Conservation (phyloP, 192 early-diverging fungal genomes). For the Physocladia obscura region DNA sequence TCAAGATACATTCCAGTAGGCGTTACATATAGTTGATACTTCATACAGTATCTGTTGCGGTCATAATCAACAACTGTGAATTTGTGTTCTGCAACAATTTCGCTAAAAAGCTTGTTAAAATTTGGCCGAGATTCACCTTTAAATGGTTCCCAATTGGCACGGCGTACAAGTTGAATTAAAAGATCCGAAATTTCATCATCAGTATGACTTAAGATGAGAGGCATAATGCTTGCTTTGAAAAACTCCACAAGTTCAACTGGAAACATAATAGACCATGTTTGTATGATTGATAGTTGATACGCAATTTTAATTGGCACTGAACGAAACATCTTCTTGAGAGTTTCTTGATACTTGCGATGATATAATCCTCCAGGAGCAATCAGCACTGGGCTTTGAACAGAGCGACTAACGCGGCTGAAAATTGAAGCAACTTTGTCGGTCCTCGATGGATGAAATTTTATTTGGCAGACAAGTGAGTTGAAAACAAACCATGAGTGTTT, state of each 20-base stretch:
- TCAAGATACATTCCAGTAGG: conserved; percentile 67
- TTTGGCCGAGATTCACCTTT: conserved; percentile 11
- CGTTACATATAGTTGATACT: conserved; percentile 52
- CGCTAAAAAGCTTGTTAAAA: background rate
- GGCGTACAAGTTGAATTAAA: background rate
- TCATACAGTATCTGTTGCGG: conserved; percentile 8
- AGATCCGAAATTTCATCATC: conserved; percentile 15
- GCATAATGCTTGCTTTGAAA: background rate
- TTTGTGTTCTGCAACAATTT: background rate
- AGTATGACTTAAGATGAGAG: background rate
- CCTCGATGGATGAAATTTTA: background rate
- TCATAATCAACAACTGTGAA: background rate
- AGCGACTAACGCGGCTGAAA: conserved; percentile 7
- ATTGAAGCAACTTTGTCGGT: conserved; percentile 1
- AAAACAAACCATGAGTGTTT: conserved; percentile 18
- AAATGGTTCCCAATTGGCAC: conserved; percentile 10
- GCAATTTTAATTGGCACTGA: conserved; percentile 6
- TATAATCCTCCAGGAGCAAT: conserved; percentile 10
- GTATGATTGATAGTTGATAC: conserved; percentile 5
- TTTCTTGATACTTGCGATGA: conserved; percentile 7
- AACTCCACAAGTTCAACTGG: conserved; percentile 4
- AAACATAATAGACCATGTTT: conserved; percentile 19
- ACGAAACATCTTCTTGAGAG: background rate
- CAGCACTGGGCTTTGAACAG: conserved; percentile 11
- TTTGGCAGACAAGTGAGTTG: conserved; percentile 14